Evolutionary conservation across 257 asterid species (phyloP).

Genomic region (Ocimum tenuiflorum): DNA sequence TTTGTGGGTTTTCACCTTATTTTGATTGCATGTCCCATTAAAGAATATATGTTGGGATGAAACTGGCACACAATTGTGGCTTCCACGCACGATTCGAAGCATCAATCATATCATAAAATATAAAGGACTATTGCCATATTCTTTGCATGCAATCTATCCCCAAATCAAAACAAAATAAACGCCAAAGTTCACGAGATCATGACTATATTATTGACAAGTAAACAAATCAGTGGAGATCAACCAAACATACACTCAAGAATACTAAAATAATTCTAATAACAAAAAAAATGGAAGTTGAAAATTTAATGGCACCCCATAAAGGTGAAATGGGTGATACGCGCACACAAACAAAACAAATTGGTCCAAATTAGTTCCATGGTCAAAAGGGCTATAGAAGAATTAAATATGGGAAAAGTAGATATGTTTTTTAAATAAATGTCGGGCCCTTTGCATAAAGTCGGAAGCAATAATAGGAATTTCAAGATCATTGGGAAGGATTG

Average conservation of each 20-base stretch:
- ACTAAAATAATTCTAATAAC: no score
- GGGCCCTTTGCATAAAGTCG: constrained; percentile 12
- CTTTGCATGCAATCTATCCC: not conserved
- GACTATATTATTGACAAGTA: no score
- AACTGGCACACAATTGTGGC: constrained; percentile 12
- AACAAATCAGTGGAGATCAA: no score
- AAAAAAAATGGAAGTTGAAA: not conserved
- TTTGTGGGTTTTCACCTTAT: not conserved
- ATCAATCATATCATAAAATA: no score
- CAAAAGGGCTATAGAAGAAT: not conserved
- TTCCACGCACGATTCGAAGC: constrained; percentile 21
- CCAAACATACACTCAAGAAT: no score
- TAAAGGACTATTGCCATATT: not conserved
- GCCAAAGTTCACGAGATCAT: no score
- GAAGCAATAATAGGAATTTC: not conserved
- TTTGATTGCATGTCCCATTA: not conserved
- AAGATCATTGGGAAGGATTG: not conserved
- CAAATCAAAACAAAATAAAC: not conserved
- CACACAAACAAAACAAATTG: constrained; percentile 23
- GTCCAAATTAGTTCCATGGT: constrained; percentile 17
- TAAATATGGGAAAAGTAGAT: not conserved
- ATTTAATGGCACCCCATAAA: not conserved
- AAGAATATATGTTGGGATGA: not conserved
- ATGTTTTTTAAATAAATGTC: constrained; percentile 17
- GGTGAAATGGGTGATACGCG: not conserved